Conservation (phyloP, 129 eudicot genomes). For the Flaveria trinervia region DNA sequence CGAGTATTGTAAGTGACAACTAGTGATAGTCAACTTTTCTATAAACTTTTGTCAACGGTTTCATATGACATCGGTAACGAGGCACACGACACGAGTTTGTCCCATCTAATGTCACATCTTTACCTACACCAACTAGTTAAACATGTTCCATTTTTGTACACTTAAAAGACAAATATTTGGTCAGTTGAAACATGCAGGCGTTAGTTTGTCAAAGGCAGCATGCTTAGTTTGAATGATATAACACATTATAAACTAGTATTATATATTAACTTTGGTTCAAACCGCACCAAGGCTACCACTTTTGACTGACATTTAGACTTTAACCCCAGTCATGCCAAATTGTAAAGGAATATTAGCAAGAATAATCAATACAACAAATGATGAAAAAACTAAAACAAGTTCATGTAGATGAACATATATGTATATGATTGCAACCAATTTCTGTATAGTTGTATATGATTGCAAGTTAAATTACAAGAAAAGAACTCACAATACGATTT, state of each 20-base stretch:
- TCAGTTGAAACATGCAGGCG: constrained; percentile 10
- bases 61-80: too few species aligned
- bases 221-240: constrained; percentile 25
- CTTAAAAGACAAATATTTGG: constrained; percentile 11
- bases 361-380: constrained; percentile 3
- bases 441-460: neutral
- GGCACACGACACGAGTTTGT: neutral
- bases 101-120: neutral
- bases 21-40: neutral
- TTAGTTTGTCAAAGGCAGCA: constrained; percentile 22
- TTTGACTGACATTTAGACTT: neutral
- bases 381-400: neutral
- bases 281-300: constrained; percentile 1
- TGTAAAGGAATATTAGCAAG: too few species aligned
- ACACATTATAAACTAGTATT: neutral
- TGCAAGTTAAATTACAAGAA: neutral
- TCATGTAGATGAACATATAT: constrained; percentile 17
- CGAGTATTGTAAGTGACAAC: too few species aligned
- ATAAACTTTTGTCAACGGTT: too few species aligned
- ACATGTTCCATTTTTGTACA: neutral
- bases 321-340: neutral
- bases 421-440: too few species aligned
- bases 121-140: neutral
- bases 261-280: neutral
- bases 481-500: constrained; percentile 26